Base-by-base conservation (phyloP, 805 yeast genomes). In the Candida arabinofermentans region DNA sequence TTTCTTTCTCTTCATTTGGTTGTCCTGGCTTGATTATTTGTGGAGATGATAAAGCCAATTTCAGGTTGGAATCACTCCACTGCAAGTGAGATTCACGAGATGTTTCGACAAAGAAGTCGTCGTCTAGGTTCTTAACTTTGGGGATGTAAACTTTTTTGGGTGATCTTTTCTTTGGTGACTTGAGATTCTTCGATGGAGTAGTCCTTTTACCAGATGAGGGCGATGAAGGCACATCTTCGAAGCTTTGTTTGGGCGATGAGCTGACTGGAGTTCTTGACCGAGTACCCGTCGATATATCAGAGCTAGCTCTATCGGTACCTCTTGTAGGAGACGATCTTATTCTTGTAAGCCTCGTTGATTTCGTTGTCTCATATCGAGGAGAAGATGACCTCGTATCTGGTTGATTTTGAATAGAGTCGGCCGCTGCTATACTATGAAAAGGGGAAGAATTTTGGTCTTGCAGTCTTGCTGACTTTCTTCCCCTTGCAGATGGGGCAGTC, bases 101-200 rank as follows among this genome's bases (percentile, higher is more conserved):
- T 7, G 55, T 42, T 30, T 52, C 57, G 3, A 42, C 40, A 34
- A 49, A 51, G 22, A 34, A 51, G 19, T 50, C 52, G 27, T 46
- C 50, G 14, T 44, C 43, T 10, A 48, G 13, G 10, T 12, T n/a
- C 14, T 34, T 43, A 18, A 48, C 16, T 27, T 45, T 51, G n/a
- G 51, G 53, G 5, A 47, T 51, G 30, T 43, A 35, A 14, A 46
- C 54, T 31, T 48, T 44, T 19, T 48, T 43, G 9, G 47, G 46
- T 16, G 46, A 33, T 27, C 34, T 40, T 17, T 23, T 39, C 22
- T 17, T 27, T 9, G 36, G 39, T 22, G 34, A 21, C 18, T 19
- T 29, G 14, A 7, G n/a, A 14, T 14, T 29, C 9, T 29, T 29
- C 5, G 32, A 19, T n/a, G 17, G 7, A n/a, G 19, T 10, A 14